A percentile compares a stretch with the other conserved stretches of the same genome.
phyloP scores from a whole-genome alignment of 2,329 filamentous ascomycete genomes.

The Xylariaceae sp. region DNA sequence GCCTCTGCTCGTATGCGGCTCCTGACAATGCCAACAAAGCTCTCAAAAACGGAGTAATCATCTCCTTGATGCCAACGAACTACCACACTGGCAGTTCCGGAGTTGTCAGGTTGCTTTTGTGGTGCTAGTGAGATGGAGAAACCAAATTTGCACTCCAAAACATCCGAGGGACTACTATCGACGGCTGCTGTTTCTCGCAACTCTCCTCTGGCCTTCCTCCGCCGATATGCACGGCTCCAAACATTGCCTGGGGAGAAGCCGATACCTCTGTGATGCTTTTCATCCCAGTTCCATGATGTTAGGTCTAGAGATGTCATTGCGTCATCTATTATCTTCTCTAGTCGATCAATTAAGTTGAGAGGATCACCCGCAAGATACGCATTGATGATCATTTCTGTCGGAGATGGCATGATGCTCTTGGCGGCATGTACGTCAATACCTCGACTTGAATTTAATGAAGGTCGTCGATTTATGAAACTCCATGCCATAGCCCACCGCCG shows the following conservation, averaged over 20 bases:
- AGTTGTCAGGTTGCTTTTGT: slow-evolving; percentile 28
- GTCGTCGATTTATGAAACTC: slow-evolving; percentile 71
- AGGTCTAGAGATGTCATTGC: slow-evolving; percentile 56
- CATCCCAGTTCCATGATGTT: slow-evolving; percentile 60
- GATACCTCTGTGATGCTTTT: slow-evolving; percentile 48
- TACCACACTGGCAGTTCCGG: slow-evolving; percentile 43
- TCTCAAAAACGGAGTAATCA: slow-evolving; percentile 74
- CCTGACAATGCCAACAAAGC: slow-evolving; percentile 68
- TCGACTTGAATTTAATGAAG: slow-evolving; percentile 44
- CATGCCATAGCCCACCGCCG: slow-evolving; percentile 84
- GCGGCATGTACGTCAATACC: slow-evolving; percentile 37
- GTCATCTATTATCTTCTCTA: slow-evolving; percentile 34
- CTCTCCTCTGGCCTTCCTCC: slow-evolving; percentile 46
- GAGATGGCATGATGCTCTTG: slow-evolving; percentile 42
- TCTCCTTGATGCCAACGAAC: slow-evolving; percentile 73
- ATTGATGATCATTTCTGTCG: slow-evolving; percentile 39
- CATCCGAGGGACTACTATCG: no score
- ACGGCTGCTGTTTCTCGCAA: no score
- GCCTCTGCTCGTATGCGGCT: slow-evolving; percentile 14
- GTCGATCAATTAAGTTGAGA: slow-evolving; percentile 2
- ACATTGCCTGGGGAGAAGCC: slow-evolving; percentile 68
- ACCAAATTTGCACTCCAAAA: slow-evolving; percentile 49
- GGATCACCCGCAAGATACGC: slow-evolving; percentile 29
- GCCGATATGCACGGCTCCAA: slow-evolving; percentile 71
- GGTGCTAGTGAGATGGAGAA: slow-evolving; percentile 53